Percentiles rank a stretch among this genome's conserved stretches.
These are phyloP conservation scores for Solanum tarijense DNA, from an alignment of 257 asterid genomes.

Conservation along the genomic window DNA sequence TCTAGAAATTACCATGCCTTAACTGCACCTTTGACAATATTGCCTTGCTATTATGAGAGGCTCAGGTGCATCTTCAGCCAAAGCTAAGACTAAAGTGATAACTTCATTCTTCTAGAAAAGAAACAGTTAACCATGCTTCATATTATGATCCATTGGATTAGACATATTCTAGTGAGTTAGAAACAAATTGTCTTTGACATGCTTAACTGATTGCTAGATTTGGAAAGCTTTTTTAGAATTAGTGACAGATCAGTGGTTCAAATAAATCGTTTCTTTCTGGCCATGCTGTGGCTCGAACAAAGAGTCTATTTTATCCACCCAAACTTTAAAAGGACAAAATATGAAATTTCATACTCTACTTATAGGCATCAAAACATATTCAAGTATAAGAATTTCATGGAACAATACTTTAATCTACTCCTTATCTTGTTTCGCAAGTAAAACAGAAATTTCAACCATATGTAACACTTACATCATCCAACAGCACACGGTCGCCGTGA, in stretches of 20 bases:
- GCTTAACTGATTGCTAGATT: neutral
- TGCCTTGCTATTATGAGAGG: neutral
- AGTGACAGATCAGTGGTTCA: neutral
- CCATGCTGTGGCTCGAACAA: neutral
- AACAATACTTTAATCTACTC: neutral
- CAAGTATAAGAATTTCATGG: neutral
- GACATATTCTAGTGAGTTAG: neutral
- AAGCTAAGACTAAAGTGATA: neutral
- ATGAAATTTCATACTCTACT: neutral
- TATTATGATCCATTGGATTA: neutral
- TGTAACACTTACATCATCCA: constrained; percentile 89
- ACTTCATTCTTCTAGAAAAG: neutral
- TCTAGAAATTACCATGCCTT: neutral
- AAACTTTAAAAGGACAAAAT: neutral
- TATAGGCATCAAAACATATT: no score
- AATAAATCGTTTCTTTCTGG: neutral
- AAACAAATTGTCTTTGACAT: neutral
- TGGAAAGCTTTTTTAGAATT: neutral
- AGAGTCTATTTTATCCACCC: neutral
- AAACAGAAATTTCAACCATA: constrained; percentile 2
- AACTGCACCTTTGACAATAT: neutral
- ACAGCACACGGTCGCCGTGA: constrained; percentile 95
- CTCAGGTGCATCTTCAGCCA: neutral
- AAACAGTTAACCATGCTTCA: neutral
- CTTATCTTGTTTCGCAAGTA: neutral